These are phyloP conservation scores for Chrysoporthe puriensis DNA, from an alignment of 2,329 filamentous ascomycete genomes.

Conservation along the genomic window DNA sequence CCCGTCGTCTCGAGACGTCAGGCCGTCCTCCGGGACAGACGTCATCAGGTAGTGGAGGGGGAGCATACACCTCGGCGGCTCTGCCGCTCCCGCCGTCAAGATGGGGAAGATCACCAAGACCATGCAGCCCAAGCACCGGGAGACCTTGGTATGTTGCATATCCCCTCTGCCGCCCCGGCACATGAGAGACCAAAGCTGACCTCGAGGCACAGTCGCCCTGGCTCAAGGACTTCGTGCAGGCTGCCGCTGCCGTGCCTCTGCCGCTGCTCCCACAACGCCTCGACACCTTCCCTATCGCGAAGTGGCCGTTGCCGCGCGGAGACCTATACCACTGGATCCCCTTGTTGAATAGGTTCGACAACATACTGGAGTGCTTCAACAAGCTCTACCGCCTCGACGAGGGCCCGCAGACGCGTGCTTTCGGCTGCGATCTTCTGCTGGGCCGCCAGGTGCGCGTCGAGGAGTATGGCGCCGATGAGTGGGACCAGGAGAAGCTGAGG, in stretches of 20 bases:
- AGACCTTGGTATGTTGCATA: conserved; percentile 61
- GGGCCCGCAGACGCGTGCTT: conserved; percentile 79
- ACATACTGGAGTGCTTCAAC: conserved; percentile 80
- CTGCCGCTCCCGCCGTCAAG: conserved; percentile 59
- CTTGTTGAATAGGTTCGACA: conserved; percentile 90
- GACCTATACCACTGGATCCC: conserved; percentile 99
- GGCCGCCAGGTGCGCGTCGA: conserved; percentile 59
- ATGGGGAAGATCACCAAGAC: conserved; percentile 73
- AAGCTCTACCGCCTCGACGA: conserved; percentile 77
- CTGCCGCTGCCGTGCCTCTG: conserved; percentile 69
- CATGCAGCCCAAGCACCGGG: conserved; percentile 69
- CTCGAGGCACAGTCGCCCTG: conserved; percentile 72
- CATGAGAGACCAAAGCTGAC: conserved; percentile 35
- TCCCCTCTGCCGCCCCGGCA: not conserved
- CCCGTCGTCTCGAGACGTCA: conserved; percentile 36
- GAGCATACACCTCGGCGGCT: conserved; percentile 56
- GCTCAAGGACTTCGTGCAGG: conserved; percentile 78
- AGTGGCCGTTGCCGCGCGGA: conserved; percentile 94
- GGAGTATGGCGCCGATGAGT: conserved; percentile 53
- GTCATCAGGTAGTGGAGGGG: conserved; percentile 60
- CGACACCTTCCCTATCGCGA: conserved; percentile 72
- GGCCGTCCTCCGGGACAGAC: conserved; percentile 46
- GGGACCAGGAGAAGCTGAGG: conserved; percentile 51
- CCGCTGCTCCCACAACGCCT: conserved; percentile 79
- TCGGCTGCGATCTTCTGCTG: conserved; percentile 67